Percentiles rank a stretch among this genome's conserved stretches.
These are phyloP conservation scores for Mycena rebaudengoi DNA, from an alignment of 768 basidiomycete species.

Conservation along the genomic window DNA sequence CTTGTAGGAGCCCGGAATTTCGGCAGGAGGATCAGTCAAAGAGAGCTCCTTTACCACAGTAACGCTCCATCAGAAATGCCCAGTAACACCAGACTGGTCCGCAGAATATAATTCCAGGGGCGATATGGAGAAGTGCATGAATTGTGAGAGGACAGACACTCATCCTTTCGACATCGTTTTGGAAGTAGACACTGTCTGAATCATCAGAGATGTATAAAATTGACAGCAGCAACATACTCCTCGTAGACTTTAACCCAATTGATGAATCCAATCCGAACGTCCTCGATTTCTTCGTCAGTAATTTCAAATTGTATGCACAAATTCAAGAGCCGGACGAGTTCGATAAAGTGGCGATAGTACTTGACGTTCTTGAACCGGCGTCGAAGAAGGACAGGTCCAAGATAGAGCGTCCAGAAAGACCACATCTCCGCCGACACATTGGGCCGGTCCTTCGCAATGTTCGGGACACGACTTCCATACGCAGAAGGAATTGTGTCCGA, in stretches of 20 bases:
- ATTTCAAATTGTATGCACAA: constrained; percentile 27
- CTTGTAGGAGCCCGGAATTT: background rate
- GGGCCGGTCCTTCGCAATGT: constrained; percentile 37
- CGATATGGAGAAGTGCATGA: constrained; percentile 24
- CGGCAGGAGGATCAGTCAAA: background rate
- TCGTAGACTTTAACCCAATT: no score
- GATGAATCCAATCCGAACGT: background rate
- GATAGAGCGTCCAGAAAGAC: constrained; percentile 48
- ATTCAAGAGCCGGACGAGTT: constrained; percentile 47
- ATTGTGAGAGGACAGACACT: constrained; percentile 26
- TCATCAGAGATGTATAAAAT: background rate
- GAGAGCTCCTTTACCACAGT: background rate
- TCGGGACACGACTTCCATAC: constrained; percentile 44
- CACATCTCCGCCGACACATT: constrained; percentile 46
- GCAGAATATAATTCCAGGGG: no score
- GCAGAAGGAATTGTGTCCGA: constrained; percentile 47
- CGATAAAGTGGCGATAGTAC: constrained; percentile 55
- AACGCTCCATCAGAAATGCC: constrained; percentile 1
- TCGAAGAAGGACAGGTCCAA: constrained; percentile 48
- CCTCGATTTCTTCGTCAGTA: background rate
- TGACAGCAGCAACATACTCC: background rate
- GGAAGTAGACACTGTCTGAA: constrained; percentile 33
- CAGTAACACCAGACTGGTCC: no score
- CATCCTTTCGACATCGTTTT: constrained; percentile 19
- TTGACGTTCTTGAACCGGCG: constrained; percentile 36